These are phyloP conservation scores for Noccaea caerulescens DNA, from an alignment of 345 rosid species.

Conservation along the genomic window DNA sequence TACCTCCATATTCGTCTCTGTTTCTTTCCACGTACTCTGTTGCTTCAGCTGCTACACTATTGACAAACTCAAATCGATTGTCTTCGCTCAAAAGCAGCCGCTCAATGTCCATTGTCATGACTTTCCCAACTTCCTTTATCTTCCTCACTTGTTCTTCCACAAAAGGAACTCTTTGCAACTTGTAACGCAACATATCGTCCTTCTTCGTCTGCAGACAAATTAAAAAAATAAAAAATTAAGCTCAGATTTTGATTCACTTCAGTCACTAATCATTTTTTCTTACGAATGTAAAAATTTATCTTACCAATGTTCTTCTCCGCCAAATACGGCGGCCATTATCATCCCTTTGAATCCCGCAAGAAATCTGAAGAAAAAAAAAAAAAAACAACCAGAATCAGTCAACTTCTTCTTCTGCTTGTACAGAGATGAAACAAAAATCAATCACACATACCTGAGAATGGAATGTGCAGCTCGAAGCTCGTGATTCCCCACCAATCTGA, in stretches of 20 bases:
- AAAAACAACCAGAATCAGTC: not conserved
- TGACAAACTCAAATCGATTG: slow-evolving; percentile 73
- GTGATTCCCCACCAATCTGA: slow-evolving; percentile 45
- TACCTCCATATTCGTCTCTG: slow-evolving; percentile 77
- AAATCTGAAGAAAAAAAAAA: slow-evolving; percentile 44
- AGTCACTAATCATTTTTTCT: not conserved
- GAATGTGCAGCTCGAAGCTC: slow-evolving; percentile 23
- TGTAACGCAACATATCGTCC: slow-evolving; percentile 69
- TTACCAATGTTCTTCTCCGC: slow-evolving; percentile 85
- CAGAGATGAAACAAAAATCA: not conserved
- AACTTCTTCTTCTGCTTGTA: not conserved
- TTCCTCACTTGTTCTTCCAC: slow-evolving; percentile 88
- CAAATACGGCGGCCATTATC: slow-evolving; percentile 62
- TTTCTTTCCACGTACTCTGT: slow-evolving; percentile 69
- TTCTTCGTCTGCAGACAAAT: slow-evolving; percentile 66
- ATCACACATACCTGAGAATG: slow-evolving; percentile 45
- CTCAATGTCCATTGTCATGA: slow-evolving; percentile 71
- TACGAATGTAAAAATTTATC: not conserved
- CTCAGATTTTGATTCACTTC: not conserved
- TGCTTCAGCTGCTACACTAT: slow-evolving; percentile 88
- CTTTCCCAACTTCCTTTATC: slow-evolving; percentile 65
- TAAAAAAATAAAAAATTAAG: not conserved
- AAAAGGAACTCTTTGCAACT: slow-evolving; percentile 72
- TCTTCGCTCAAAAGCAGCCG: slow-evolving; percentile 73
- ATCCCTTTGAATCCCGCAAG: slow-evolving; percentile 47